Evolutionary conservation across 805 yeast genomes (phyloP).

Genomic region (Candida tammaniensis): DNA sequence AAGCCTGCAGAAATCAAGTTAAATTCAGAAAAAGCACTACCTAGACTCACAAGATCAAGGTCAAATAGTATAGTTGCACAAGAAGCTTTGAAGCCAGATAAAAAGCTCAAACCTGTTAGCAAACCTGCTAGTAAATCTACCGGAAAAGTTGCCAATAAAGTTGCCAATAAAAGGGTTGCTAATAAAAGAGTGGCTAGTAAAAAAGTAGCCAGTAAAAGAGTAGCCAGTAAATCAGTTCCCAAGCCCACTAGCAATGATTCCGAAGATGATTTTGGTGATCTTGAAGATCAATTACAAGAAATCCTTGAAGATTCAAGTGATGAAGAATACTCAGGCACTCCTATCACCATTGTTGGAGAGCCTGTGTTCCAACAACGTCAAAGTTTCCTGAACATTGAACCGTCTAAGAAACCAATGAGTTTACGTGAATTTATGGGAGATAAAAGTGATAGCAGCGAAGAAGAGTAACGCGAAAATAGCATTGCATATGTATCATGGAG

Average conservation of each 20-base stretch:
- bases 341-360: slow-evolving; percentile 7
- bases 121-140: background rate
- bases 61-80: slow-evolving; percentile 3
- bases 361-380: too few species aligned
- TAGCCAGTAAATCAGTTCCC: background rate
- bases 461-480: slow-evolving; percentile 14
- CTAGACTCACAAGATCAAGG: slow-evolving; percentile 4
- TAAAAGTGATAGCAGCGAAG: slow-evolving; percentile 28
- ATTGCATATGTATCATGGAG: background rate
- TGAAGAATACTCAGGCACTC: slow-evolving; percentile 12
- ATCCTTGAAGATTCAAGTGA: slow-evolving; percentile 29
- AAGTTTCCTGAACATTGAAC: background rate
- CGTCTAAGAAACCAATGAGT: slow-evolving; percentile 30
- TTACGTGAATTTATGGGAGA: slow-evolving; percentile 36
- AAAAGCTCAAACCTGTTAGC: background rate
- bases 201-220: slow-evolving; percentile 4
- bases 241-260: slow-evolving; percentile 15
- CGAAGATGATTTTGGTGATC: slow-evolving; percentile 42
- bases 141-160: too few species aligned
- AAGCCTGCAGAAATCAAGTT: background rate
- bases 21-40: background rate
- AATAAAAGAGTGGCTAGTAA: slow-evolving; percentile 2
- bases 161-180: too few species aligned
- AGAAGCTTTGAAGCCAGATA: too few species aligned
- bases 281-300: slow-evolving; percentile 42